These are phyloP conservation scores for Microcera coccophila DNA, from an alignment of 2,329 filamentous ascomycete species.

Conservation along the genomic window DNA sequence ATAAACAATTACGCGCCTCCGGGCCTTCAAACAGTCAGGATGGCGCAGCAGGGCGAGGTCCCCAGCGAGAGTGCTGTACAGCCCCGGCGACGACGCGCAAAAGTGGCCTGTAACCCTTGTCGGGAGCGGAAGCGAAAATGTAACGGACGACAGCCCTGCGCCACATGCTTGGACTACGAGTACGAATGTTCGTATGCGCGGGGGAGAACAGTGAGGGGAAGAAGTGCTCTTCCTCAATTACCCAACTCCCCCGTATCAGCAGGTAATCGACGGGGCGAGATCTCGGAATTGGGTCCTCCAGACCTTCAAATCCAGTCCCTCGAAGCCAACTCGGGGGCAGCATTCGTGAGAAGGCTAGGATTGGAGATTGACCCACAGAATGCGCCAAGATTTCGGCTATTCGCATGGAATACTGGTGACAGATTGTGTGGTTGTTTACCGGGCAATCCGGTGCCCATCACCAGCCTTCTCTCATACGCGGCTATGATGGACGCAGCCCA, in stretches of 20 bases:
- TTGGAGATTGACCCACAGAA: conserved; percentile 50
- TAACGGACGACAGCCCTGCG: conserved; percentile 50
- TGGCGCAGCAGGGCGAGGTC: too few relatives aligned
- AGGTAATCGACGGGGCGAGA: background rate
- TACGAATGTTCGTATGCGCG: conserved; percentile 49
- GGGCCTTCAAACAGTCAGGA: too few relatives aligned
- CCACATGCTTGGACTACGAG: conserved; percentile 50
- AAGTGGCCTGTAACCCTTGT: conserved; percentile 48
- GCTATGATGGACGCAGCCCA: conserved; percentile 44
- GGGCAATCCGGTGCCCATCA: conserved; percentile 34
- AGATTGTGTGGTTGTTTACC: conserved; percentile 13
- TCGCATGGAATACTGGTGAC: conserved; percentile 50
- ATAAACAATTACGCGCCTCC: too few relatives aligned
- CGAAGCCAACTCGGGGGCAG: conserved; percentile 55
- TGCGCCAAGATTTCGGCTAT: conserved; percentile 51
- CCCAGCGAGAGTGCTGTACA: too few relatives aligned
- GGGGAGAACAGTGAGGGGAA: too few relatives aligned
- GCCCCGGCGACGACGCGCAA: conserved; percentile 22
- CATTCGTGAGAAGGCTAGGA: conserved; percentile 51
- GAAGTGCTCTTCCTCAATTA: background rate
- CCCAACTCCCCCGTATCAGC: background rate
- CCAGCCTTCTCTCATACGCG: conserved; percentile 43
- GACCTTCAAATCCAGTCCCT: conserved; percentile 36
- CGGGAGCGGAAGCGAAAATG: conserved; percentile 55
- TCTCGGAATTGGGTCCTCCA: conserved; percentile 1